Percentiles rank a stretch among this genome's conserved stretches.
Conservation (phyloP, 192 early-diverging fungal genomes). For the Linnemannia schmuckeri region DNA sequence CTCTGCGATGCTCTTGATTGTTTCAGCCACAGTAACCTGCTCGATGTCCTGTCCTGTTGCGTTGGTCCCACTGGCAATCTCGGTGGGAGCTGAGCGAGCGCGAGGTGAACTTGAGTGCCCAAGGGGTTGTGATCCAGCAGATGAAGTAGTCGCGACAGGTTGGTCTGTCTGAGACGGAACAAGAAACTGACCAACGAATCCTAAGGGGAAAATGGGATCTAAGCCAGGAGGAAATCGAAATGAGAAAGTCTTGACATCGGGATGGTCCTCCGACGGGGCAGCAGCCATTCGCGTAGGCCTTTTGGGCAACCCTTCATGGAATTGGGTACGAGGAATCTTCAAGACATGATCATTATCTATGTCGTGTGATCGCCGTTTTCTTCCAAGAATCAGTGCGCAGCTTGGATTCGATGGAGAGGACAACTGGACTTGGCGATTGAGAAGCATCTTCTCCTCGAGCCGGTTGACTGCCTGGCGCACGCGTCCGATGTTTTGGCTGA, state of each 20-base stretch:
- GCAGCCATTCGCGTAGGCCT: neutral
- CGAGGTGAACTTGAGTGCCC: neutral
- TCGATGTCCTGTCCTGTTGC: neutral
- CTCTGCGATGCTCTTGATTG: neutral
- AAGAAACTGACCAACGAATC: neutral
- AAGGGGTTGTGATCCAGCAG: neutral
- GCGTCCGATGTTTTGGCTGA: neutral
- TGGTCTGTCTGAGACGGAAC: neutral
- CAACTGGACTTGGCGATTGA: neutral
- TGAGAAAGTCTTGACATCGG: neutral
- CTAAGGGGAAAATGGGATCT: neutral
- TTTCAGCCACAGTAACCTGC: neutral
- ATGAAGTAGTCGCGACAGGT: neutral
- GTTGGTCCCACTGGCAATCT: neutral
- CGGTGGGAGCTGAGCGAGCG: neutral
- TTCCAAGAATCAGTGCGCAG: neutral
- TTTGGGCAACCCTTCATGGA: neutral
- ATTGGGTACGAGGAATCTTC: neutral
- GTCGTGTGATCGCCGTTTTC: neutral
- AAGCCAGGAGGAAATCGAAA: neutral
- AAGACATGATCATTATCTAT: neutral
- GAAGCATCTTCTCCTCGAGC: neutral
- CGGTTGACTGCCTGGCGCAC: neutral
- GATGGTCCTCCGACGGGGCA: no score
- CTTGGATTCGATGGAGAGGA: neutral